A percentile compares a stretch with the other conserved stretches of the same genome.
These are phyloP conservation scores for Prunella vulgaris DNA, from an alignment of 257 asterid species.

Conservation along the genomic window DNA sequence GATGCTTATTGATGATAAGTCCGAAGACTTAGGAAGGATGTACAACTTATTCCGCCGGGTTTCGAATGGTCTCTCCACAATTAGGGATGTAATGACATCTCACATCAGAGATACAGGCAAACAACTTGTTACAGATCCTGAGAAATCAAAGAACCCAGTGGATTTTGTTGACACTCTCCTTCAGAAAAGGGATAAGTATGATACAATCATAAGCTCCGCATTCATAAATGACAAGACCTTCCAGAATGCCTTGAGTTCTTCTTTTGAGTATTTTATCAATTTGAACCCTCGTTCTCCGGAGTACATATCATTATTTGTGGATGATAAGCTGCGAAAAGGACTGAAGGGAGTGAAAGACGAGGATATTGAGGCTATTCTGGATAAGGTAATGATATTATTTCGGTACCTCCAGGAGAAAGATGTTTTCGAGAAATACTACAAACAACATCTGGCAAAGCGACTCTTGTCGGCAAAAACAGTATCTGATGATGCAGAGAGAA, in stretches of 20 bases:
- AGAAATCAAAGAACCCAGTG: constrained; percentile 80
- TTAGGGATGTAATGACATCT: constrained; percentile 75
- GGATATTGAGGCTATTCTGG: constrained; percentile 73
- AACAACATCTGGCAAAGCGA: constrained; percentile 86
- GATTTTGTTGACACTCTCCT: constrained; percentile 78
- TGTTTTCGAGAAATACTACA: constrained; percentile 86
- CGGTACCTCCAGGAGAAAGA: constrained; percentile 94
- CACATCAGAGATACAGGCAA: constrained; percentile 82
- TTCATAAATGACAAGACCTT: constrained; percentile 77
- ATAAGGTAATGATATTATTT: constrained; percentile 88
- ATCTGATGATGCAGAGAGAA: constrained; percentile 91
- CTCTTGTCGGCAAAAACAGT: constrained; percentile 79
- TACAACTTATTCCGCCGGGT: constrained; percentile 69
- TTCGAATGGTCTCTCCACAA: constrained; percentile 60
- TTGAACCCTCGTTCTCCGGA: constrained; percentile 88
- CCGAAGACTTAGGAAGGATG: constrained; percentile 83
- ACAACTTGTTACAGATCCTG: constrained; percentile 89
- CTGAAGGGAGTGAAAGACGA: constrained; percentile 84
- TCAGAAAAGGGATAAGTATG: constrained; percentile 71
- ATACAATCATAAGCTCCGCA: constrained; percentile 57
- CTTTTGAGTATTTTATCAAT: constrained; percentile 83
- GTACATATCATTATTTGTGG: constrained; percentile 79
- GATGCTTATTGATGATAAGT: constrained; percentile 77
- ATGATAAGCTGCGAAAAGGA: constrained; percentile 78
- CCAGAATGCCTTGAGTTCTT: constrained; percentile 84